These are phyloP conservation scores for Alopecurus myosuroides DNA, from an alignment of 176 grass and related monocot species.

Conservation along the genomic window DNA sequence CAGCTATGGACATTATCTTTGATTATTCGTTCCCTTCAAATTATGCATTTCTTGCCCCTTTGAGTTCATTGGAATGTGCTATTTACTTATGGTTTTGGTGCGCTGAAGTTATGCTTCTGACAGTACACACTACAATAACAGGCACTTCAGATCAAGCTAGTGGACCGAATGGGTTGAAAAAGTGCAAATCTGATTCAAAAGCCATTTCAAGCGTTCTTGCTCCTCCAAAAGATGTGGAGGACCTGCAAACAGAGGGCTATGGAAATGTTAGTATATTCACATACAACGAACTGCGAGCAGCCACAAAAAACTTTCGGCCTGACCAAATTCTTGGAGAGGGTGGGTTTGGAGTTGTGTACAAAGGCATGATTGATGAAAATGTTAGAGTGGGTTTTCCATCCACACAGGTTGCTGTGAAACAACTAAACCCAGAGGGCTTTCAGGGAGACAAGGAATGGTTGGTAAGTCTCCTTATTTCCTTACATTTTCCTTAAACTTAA, in stretches of 20 bases:
- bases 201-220: slow-evolving; percentile 53
- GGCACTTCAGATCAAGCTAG: slow-evolving; percentile 27
- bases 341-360: slow-evolving; percentile 96
- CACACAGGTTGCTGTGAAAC: slow-evolving; percentile 86
- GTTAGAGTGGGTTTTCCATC: slow-evolving; percentile 67
- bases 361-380: slow-evolving; percentile 82
- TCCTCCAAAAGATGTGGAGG: slow-evolving; percentile 83
- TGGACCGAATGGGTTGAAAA: slow-evolving; percentile 40
- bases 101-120: not conserved
- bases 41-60: not conserved
- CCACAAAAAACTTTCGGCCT: slow-evolving; percentile 88
- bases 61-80: not conserved
- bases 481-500: slow-evolving; percentile 16
- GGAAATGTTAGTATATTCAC: slow-evolving; percentile 85
- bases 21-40: not conserved
- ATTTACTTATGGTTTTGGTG: not conserved
- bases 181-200: slow-evolving; percentile 56
- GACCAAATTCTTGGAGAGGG: slow-evolving; percentile 94
- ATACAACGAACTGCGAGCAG: slow-evolving; percentile 66
- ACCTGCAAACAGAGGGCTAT: slow-evolving; percentile 68
- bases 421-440: slow-evolving; percentile 87
- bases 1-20: not conserved
- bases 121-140: slow-evolving; percentile 12
- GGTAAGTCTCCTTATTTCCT: slow-evolving; percentile 36
- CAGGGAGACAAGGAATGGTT: slow-evolving; percentile 99